Base-by-base conservation (phyloP, 257 asterid genomes). In the Scutellaria baicalensis region DNA sequence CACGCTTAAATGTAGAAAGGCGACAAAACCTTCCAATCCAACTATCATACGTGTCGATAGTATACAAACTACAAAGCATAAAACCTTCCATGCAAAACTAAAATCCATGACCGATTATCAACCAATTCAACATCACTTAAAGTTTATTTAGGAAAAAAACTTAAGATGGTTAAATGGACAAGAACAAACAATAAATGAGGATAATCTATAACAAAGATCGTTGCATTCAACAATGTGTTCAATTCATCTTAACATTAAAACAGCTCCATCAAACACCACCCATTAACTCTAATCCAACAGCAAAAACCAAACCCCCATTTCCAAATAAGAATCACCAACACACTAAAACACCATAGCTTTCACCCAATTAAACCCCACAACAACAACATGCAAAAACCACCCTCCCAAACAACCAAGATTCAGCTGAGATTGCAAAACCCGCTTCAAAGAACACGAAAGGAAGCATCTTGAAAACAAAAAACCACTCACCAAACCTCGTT, bases 351-450 rank as follows among this genome's bases (percentile, higher is more conserved):
- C 67, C 71, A 75, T 52, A 43, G 49, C 63, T 79, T 74, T 43
- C 68, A 71, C 69, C 44, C 75, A 73, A 75, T 67, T 54, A 55
- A 66, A 39, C 72, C 75, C 59, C 21, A 61, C 64, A 60, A 17
- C 47, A 59, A 71, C 21, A 47, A 48, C 78, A 75, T 68, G 79
- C 74, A 81, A 35, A 72, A 75, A 79, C 64, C 8, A 36, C 73
- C 84, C 81, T 71, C 20, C 20, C 57, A 74, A 65, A 64, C 48
- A 76, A 71, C 66, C 66, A 20, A 74, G 69, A 84, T 84, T 71
- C 72, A 86, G 87, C 89, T 82, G 70, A 76, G 77, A 79, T 81
- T 70, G 74, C 79, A 82, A 67, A 14, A 63, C 65, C 71, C 77
- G 51, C 38, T 50, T 14, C 17, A 38, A 63, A 20, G 47, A 35